Conservation (phyloP, 225 moss, liverwort and hornwort genomes). For the Polytrichum commune region DNA sequence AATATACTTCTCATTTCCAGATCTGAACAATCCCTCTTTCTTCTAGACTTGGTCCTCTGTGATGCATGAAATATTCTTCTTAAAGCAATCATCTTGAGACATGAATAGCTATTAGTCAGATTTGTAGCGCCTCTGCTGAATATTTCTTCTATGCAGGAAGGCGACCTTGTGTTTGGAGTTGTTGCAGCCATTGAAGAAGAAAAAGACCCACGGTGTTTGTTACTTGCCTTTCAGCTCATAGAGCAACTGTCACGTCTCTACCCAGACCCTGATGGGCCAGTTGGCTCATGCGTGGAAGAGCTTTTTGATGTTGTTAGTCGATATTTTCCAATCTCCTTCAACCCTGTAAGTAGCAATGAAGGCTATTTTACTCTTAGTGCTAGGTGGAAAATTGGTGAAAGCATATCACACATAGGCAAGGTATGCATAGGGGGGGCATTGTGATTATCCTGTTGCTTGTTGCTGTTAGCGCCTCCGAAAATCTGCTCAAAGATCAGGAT, state of each 20-base stretch:
- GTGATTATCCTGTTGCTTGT: background rate
- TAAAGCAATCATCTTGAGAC: background rate
- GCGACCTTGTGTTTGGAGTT: constrained; percentile 61
- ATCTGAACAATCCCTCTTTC: too few species aligned
- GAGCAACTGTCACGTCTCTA: constrained; percentile 53
- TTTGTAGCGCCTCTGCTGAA: constrained; percentile 1
- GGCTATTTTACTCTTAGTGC: background rate
- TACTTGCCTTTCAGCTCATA: constrained; percentile 67
- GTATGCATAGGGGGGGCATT: too few species aligned
- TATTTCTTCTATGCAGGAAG: constrained; percentile 49
- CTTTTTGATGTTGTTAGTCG: constrained; percentile 70
- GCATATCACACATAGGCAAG: too few species aligned
- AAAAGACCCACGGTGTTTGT: constrained; percentile 73
- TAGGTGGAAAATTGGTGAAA: background rate
- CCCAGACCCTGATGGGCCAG: constrained; percentile 59
- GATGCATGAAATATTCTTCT: background rate
- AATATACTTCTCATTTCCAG: constrained; percentile 1
- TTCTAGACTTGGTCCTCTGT: background rate
- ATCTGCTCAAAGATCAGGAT: background rate
- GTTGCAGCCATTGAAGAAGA: constrained; percentile 76
- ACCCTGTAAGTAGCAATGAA: constrained; percentile 41
- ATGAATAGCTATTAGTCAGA: background rate
- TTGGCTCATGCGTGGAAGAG: constrained; percentile 56
- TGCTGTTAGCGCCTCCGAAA: background rate
- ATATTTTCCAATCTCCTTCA: constrained; percentile 83